These are phyloP conservation scores for Arxiozyma bovina DNA, from an alignment of 1,139 yeast genomes.

Conservation along the genomic window DNA sequence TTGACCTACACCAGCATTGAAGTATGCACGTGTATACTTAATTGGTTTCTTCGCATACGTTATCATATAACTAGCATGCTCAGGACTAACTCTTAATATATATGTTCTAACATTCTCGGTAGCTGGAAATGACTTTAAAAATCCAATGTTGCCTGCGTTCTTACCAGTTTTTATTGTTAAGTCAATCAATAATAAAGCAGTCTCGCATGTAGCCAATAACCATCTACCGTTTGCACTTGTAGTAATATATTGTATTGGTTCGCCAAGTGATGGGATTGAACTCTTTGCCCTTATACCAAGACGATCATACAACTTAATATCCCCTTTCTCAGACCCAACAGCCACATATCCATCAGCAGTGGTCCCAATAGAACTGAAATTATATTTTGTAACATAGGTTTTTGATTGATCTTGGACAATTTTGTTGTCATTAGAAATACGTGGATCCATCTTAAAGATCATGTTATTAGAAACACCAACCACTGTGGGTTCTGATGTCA, in stretches of 20 bases:
- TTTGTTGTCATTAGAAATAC: constrained; percentile 47
- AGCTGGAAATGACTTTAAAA: constrained; percentile 53
- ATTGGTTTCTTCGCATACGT: constrained; percentile 44
- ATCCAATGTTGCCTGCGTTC: constrained; percentile 56
- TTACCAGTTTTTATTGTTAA: constrained; percentile 52
- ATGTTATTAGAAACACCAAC: constrained; percentile 60
- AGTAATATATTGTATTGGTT: constrained; percentile 56
- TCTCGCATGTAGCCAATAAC: constrained; percentile 70
- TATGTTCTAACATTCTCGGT: constrained; percentile 63
- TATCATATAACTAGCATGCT: constrained; percentile 59
- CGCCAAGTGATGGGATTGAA: constrained; percentile 73
- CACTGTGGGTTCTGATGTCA: constrained; percentile 64
- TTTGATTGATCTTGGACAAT: constrained; percentile 48
- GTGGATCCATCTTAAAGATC: constrained; percentile 70
- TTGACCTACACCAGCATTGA: constrained; percentile 57
- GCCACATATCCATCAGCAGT: constrained; percentile 70
- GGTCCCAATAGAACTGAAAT: constrained; percentile 58
- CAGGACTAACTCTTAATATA: constrained; percentile 59
- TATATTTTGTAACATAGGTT: constrained; percentile 45
- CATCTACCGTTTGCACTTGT: constrained; percentile 75
- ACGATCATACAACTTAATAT: constrained; percentile 60
- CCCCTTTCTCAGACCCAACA: constrained; percentile 68
- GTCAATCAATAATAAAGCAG: constrained; percentile 62
- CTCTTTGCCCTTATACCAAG: constrained; percentile 72
- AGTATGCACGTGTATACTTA: constrained; percentile 62